Evolutionary conservation across 495 filamentous ascomycete species (phyloP).

Genomic region (Hypoxylon trugodes): DNA sequence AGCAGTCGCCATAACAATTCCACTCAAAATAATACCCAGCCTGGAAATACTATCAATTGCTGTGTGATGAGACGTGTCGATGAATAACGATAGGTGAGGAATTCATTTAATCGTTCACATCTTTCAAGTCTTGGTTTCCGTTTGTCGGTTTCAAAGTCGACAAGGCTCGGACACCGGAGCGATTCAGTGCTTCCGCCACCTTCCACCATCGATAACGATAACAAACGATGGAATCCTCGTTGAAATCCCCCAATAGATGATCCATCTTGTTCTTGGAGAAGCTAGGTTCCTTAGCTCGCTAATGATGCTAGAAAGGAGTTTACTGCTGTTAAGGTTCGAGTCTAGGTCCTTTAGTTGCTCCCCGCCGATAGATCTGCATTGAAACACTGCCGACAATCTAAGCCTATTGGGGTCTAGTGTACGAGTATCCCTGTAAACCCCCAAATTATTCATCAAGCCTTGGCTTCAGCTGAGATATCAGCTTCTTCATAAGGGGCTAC

Average conservation of each 20-base stretch:
- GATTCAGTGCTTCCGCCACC: neutral
- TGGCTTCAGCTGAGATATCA: neutral
- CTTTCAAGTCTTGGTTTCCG: neutral
- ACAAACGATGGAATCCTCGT: too few relatives aligned
- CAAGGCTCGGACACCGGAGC: neutral
- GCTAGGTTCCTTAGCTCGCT: too few relatives aligned
- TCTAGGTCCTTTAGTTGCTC: too few relatives aligned
- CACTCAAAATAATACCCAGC: neutral
- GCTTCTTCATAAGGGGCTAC: neutral
- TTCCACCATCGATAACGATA: too few relatives aligned
- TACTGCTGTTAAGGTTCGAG: too few relatives aligned
- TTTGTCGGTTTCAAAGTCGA: neutral
- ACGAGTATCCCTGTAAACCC: conserved; percentile 31
- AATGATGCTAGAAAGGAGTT: too few relatives aligned
- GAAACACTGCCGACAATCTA: conserved; percentile 6
- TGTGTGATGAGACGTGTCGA: too few relatives aligned
- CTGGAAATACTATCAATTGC: neutral
- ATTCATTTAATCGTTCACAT: neutral
- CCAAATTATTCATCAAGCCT: neutral
- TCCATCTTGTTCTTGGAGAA: too few relatives aligned
- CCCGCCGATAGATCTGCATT: too few relatives aligned
- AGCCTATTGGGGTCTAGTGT: conserved; percentile 34
- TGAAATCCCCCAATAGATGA: too few relatives aligned
- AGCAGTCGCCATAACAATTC: neutral
- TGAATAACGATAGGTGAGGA: too few relatives aligned